A percentile compares a stretch with the other conserved stretches of the same genome.
Evolutionary conservation across 2,329 filamentous ascomycete species (phyloP).

Genomic region (Aschersonia sp.): DNA sequence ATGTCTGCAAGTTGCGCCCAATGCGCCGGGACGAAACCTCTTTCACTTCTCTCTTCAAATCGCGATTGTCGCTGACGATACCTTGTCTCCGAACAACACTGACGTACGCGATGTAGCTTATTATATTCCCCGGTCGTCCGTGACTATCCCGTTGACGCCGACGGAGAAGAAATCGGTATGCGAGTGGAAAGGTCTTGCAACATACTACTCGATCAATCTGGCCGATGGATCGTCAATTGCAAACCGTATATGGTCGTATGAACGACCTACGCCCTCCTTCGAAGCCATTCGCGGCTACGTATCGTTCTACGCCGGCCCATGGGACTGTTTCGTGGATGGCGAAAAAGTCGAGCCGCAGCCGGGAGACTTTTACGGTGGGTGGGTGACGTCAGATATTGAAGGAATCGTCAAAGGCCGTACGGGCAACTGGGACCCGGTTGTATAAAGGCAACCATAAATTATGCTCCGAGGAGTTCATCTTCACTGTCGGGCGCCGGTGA

Average conservation of each 20-base stretch:
- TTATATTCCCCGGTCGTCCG: slow-evolving; percentile 38
- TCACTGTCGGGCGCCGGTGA: too few relatives aligned
- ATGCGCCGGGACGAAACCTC: too few relatives aligned
- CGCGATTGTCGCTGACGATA: background rate
- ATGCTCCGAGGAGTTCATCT: too few relatives aligned
- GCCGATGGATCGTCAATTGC: slow-evolving; percentile 25
- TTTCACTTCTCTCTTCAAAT: too few relatives aligned
- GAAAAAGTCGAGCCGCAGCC: slow-evolving; percentile 44
- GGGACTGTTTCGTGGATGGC: slow-evolving; percentile 48
- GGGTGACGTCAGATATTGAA: slow-evolving; percentile 46
- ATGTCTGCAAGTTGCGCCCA: too few relatives aligned
- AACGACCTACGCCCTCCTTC: slow-evolving; percentile 35
- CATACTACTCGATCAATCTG: slow-evolving; percentile 37
- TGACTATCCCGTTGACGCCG: slow-evolving; percentile 30
- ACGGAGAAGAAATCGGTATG: slow-evolving; percentile 33
- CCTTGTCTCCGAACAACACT: background rate
- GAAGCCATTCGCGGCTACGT: slow-evolving; percentile 38
- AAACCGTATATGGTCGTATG: slow-evolving; percentile 45
- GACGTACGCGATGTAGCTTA: slow-evolving; percentile 27
- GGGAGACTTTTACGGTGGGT: slow-evolving; percentile 50
- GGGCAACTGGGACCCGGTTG: slow-evolving; percentile 23
- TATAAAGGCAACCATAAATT: too few relatives aligned
- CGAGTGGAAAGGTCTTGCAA: slow-evolving; percentile 48
- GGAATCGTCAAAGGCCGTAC: slow-evolving; percentile 30
- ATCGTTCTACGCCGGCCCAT: slow-evolving; percentile 45